Evolutionary conservation across 2,329 filamentous ascomycete species (phyloP), one percentile per base, ranked within the genome.

Genomic region (Bipolaris oryzae): DNA sequence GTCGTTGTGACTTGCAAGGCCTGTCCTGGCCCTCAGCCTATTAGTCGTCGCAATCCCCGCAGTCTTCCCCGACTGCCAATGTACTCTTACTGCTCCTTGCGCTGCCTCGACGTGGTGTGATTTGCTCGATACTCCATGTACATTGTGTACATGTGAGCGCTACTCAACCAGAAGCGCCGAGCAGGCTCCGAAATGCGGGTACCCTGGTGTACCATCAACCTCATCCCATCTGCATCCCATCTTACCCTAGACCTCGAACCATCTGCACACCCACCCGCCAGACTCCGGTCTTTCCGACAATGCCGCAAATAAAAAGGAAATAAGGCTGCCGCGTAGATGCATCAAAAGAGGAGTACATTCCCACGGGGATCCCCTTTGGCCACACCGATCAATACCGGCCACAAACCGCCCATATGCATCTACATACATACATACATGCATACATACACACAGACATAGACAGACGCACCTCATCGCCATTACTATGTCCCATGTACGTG

Each of bases 21-120:
- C 42, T n/a, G 20, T 13, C 42, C 42, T 34, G 18, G 44, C 16
- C 6, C 13, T n/a, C 18, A 23, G 28, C 44, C 31, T 35, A n/a
- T n/a, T 16, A 23, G 20, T 34, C 34, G 10, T 28, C 18, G 23
- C 20, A 42, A 20, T 11, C 42, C 42, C 42, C 42, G 42, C 42
- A 44, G 16, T 16, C 13, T 15, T 15, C 33, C 18, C 31, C 31
- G 13, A n/a, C 18, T 33, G 18, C 18, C 11, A 31, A 46, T 31
- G 10, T 13, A 31, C 28, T 43, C 13, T 11, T 16, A 7, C 18
- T 23, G 20, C 18, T 20, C 31, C 20, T 47, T 20, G 25, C 45
- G 33, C 16, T 47, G 45, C 28, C 31, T 43, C 49, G 18, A 43
- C 7, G 43, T 56, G 43, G 49, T 52, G 48, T 55, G 20, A 52